Conservation (phyloP, 345 rosid genomes). For the Pistacia vera region DNA sequence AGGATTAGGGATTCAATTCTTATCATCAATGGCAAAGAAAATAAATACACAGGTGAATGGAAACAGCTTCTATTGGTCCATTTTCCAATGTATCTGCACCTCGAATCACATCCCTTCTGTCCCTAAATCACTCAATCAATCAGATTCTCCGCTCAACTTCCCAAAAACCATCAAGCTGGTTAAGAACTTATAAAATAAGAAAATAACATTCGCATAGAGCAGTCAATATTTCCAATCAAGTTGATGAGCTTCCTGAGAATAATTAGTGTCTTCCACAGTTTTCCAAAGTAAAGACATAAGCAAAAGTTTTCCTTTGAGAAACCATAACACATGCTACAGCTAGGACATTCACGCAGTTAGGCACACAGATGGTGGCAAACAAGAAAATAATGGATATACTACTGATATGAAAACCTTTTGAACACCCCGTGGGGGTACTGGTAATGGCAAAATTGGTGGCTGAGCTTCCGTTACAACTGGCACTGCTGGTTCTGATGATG, state of each 20-base stretch:
- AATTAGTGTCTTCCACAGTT: constrained; percentile 1
- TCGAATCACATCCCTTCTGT: neutral
- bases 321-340: neutral
- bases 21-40: neutral
- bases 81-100: neutral
- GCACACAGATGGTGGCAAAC: constrained; percentile 2
- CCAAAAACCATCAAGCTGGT: neutral
- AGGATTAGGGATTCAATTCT: neutral
- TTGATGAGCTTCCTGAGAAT: neutral
- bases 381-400: neutral
- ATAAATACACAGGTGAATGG: neutral
- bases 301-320: neutral
- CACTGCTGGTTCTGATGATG: constrained; percentile 50
- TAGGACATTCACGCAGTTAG: neutral
- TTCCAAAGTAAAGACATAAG: neutral
- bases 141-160: neutral
- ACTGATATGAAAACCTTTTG: constrained; percentile 46
- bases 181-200: neutral
- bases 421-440: constrained; percentile 55
- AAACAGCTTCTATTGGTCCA: neutral
- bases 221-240: neutral
- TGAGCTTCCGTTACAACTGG: constrained; percentile 57
- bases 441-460: constrained; percentile 86
- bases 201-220: too few relatives aligned
- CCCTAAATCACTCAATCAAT: neutral